These are phyloP conservation scores for Umbelopsis sp. DNA, from an alignment of 192 early-diverging fungal genomes.

Conservation along the genomic window DNA sequence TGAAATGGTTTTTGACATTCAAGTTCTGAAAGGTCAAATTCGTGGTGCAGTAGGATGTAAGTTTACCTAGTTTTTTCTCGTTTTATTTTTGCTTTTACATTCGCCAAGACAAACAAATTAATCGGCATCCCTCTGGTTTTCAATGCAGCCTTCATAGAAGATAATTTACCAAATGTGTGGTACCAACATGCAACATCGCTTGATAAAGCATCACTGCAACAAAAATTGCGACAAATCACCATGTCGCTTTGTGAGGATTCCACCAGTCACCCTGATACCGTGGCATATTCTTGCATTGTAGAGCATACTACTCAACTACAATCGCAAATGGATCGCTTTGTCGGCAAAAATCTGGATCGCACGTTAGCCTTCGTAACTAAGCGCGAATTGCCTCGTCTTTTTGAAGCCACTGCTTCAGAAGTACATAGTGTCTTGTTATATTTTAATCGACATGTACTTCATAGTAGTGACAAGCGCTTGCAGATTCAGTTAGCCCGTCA, in stretches of 20 bases:
- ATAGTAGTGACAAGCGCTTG: constrained; percentile 2
- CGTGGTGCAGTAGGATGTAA: constrained; percentile 28
- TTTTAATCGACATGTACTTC: constrained; percentile 14
- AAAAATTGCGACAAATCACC: constrained; percentile 11
- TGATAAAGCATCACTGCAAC: constrained; percentile 18
- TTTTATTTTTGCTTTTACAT: too few species aligned
- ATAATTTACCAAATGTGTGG: constrained; percentile 18
- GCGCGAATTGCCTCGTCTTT: constrained; percentile 3
- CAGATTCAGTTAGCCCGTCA: constrained; percentile 15
- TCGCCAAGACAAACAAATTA: too few species aligned
- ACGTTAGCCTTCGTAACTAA: constrained; percentile 11
- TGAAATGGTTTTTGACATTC: constrained; percentile 19
- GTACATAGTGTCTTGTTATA: constrained; percentile 9
- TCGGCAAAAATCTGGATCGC: constrained; percentile 15
- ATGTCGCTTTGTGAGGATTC: not conserved
- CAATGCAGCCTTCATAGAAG: constrained; percentile 1
- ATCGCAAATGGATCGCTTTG: constrained; percentile 16
- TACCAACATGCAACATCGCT: constrained; percentile 14
- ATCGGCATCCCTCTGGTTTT: too few species aligned
- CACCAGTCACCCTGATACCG: not conserved
- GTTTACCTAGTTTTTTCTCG: not conserved
- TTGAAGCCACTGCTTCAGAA: constrained; percentile 12
- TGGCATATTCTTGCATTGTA: constrained; percentile 2
- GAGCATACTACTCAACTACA: constrained; percentile 3
- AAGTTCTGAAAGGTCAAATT: constrained; percentile 17